Conservation (phyloP, 2,329 filamentous ascomycete genomes). For the Colletotrichum tofieldiae region DNA sequence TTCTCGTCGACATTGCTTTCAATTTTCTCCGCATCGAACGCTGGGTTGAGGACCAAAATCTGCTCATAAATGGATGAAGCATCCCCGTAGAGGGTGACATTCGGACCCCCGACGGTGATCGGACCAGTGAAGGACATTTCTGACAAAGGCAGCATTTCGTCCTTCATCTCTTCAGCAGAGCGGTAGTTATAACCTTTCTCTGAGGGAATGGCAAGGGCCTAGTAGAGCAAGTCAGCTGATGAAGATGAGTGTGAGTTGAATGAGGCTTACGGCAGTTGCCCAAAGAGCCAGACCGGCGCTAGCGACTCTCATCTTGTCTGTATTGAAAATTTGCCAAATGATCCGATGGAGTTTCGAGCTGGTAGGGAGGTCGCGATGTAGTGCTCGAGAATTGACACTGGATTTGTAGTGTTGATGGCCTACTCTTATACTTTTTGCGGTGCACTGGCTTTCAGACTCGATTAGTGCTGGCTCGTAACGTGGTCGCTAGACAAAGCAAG, state of each 20-base stretch:
- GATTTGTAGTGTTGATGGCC: neutral
- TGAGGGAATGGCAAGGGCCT: neutral
- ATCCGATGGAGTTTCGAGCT: neutral
- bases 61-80: slow-evolving; percentile 27
- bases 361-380: neutral
- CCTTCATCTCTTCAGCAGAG: slow-evolving; percentile 11
- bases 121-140: slow-evolving; percentile 29
- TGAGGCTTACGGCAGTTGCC: slow-evolving; percentile 5
- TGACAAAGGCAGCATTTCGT: neutral
- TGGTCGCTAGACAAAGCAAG: neutral
- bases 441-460: neutral
- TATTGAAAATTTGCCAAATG: neutral
- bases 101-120: slow-evolving; percentile 16
- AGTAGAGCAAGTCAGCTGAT: neutral
- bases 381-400: neutral
- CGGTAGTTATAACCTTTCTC: slow-evolving; percentile 17
- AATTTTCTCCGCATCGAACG: slow-evolving; percentile 7
- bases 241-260: neutral
- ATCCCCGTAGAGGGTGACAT: slow-evolving; percentile 32
- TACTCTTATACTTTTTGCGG: neutral
- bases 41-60: slow-evolving; percentile 24
- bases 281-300: slow-evolving; percentile 12
- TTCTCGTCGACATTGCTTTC: neutral
- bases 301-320: slow-evolving; percentile 15
- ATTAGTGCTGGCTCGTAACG: neutral